A percentile compares a stretch with the other conserved stretches of the same genome.
Evolutionary conservation across 192 early-diverging fungal genomes (phyloP).

Genomic region (Ramicandelaber brevisporus): DNA sequence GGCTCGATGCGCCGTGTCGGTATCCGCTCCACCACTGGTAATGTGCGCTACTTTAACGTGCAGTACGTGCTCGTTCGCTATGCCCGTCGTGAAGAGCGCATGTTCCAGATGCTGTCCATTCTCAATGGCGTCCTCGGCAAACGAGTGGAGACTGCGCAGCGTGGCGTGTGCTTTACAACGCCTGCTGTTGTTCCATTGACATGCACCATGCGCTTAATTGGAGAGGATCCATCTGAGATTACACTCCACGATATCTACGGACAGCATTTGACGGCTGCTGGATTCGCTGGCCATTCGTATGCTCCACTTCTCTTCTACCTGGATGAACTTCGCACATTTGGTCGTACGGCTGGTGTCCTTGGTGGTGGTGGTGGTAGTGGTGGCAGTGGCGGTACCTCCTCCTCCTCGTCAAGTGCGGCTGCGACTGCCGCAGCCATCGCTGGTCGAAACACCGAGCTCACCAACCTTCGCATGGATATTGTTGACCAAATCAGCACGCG

Average conservation of each 20-base stretch:
- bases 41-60: slow-evolving; percentile 67
- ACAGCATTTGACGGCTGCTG: slow-evolving; percentile 42
- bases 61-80: slow-evolving; percentile 81
- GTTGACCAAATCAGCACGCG: slow-evolving; percentile 63
- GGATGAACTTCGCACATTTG: slow-evolving; percentile 37
- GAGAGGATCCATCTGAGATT: slow-evolving; percentile 73
- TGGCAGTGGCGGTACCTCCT: too few relatives aligned
- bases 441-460: slow-evolving; percentile 29
- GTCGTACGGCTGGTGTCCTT: too few relatives aligned
- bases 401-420: too few relatives aligned
- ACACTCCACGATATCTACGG: slow-evolving; percentile 88
- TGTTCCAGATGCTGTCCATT: slow-evolving; percentile 83
- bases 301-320: slow-evolving; percentile 62
- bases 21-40: slow-evolving; percentile 80
- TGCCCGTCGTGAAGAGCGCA: slow-evolving; percentile 81
- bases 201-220: slow-evolving; percentile 72
- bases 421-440: too few relatives aligned
- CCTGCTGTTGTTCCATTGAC: slow-evolving; percentile 84
- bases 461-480: slow-evolving; percentile 62
- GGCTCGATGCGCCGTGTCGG: slow-evolving; percentile 52
- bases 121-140: slow-evolving; percentile 66
- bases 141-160: slow-evolving; percentile 52
- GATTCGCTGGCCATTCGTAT: slow-evolving; percentile 69
- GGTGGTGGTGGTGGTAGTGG: too few relatives aligned
- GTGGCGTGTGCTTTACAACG: slow-evolving; percentile 56